Conservation (phyloP, 805 yeast species). For the Danielia reshetovae region DNA sequence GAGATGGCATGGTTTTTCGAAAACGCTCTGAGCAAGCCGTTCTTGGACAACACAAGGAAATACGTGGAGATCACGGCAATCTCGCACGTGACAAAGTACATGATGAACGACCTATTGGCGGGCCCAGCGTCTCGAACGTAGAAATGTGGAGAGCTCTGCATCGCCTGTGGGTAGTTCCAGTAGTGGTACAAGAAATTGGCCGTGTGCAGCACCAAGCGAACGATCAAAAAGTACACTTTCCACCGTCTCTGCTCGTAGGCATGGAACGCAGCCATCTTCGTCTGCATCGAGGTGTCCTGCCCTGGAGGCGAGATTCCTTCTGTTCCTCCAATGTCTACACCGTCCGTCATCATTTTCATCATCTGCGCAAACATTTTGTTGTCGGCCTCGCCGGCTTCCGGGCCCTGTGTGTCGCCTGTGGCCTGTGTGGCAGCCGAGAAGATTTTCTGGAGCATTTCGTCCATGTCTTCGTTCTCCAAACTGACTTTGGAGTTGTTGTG, state of each 20-base stretch:
- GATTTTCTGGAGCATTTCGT: conserved; percentile 30
- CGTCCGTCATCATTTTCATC: conserved; percentile 26
- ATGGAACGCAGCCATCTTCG: conserved; percentile 26
- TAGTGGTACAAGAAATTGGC: conserved; percentile 36
- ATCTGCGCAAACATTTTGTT: conserved; percentile 22
- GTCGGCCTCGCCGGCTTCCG: conserved; percentile 4
- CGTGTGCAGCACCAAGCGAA: conserved; percentile 24
- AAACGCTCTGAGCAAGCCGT: conserved; percentile 20
- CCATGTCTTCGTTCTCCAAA: conserved; percentile 24
- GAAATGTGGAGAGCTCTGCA: conserved; percentile 25
- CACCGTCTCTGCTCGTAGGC: conserved; percentile 29
- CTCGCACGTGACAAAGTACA: conserved; percentile 29
- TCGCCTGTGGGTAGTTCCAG: conserved; percentile 13
- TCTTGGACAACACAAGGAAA: conserved; percentile 25
- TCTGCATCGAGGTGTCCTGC: conserved; percentile 24
- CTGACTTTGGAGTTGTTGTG: conserved; percentile 9
- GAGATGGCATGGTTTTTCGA: conserved; percentile 25
- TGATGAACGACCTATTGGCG: conserved; percentile 19
- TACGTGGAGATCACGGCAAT: conserved; percentile 30
- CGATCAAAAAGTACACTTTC: conserved; percentile 30
- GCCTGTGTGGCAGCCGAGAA: conserved; percentile 14
- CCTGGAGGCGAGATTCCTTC: not conserved
- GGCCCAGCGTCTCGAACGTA: conserved; percentile 21
- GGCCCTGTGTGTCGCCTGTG: conserved; percentile 4
- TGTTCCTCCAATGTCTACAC: conserved; percentile 1